Conservation (phyloP, 2,329 filamentous ascomycete species). For the Sarocladiaceae sp. region DNA sequence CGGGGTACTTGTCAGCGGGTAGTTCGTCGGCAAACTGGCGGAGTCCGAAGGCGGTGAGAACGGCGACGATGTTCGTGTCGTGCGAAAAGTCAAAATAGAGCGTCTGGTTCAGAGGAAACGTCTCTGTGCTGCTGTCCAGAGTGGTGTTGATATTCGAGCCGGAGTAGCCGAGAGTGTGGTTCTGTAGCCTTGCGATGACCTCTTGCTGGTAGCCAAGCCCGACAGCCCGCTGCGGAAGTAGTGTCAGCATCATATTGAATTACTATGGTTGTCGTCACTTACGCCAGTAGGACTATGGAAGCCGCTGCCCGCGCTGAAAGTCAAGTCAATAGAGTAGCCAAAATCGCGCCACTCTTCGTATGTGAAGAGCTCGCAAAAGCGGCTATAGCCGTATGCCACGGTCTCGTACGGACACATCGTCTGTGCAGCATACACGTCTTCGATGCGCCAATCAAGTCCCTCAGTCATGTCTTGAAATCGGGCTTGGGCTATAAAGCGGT, state of each 20-base stretch:
- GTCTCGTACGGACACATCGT: constrained; percentile 73
- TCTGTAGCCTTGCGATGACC: constrained; percentile 61
- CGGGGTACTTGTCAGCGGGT: constrained; percentile 47
- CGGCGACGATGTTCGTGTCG: constrained; percentile 65
- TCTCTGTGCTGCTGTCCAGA: constrained; percentile 58
- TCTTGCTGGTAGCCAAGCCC: constrained; percentile 70
- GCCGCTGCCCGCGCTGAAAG: constrained; percentile 53
- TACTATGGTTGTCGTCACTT: constrained; percentile 45
- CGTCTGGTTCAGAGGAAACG: constrained; percentile 67
- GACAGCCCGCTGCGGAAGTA: constrained; percentile 48
- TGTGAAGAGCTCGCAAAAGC: constrained; percentile 69
- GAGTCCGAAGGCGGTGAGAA: constrained; percentile 67
- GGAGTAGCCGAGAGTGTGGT: constrained; percentile 56
- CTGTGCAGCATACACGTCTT: constrained; percentile 62
- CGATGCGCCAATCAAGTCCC: constrained; percentile 56
- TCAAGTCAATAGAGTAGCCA: constrained; percentile 63
- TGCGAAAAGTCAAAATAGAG: constrained; percentile 76
- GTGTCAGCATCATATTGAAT: constrained; percentile 16
- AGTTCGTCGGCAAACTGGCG: constrained; percentile 59
- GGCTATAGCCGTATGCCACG: constrained; percentile 67
- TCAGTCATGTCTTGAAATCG: constrained; percentile 51
- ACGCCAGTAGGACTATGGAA: constrained; percentile 60
- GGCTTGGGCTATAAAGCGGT: constrained; percentile 41
- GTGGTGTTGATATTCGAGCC: constrained; percentile 62
- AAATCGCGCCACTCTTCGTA: constrained; percentile 69